A percentile compares a stretch with the other conserved stretches of the same genome.
Evolutionary conservation across 1,139 yeast genomes (phyloP).

Genomic region (Nakaseomyces glabratus): DNA sequence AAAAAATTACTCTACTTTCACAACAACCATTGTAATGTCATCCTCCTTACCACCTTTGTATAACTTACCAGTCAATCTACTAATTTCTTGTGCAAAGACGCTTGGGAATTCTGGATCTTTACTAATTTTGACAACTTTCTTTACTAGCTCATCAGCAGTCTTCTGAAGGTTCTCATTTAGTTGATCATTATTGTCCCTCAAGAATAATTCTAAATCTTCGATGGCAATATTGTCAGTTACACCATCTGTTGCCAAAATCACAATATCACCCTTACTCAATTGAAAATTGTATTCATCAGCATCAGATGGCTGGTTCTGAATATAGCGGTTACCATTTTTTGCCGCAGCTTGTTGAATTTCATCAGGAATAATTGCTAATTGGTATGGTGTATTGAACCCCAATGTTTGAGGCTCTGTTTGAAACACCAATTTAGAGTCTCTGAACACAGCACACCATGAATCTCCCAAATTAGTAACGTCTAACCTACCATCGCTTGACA

Average conservation of each 20-base stretch:
- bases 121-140: conserved; percentile 59
- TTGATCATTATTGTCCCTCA: conserved; percentile 37
- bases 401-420: conserved; percentile 78
- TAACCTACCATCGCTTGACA: conserved; percentile 47
- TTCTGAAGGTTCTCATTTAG: conserved; percentile 33
- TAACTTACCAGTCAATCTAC: conserved; percentile 56
- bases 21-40: conserved; percentile 76
- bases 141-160: conserved; percentile 52
- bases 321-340: conserved; percentile 48
- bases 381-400: conserved; percentile 86
- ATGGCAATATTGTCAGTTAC: conserved; percentile 77
- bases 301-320: conserved; percentile 43
- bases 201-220: conserved; percentile 58
- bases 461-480: conserved; percentile 82
- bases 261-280: conserved; percentile 58
- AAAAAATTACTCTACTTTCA: conserved; percentile 40
- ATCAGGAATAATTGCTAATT: conserved; percentile 74
- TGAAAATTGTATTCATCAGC: conserved; percentile 39
- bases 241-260: conserved; percentile 89
- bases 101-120: conserved; percentile 68
- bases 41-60: conserved; percentile 93
- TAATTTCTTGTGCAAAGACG: conserved; percentile 77
- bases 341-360: conserved; percentile 49
- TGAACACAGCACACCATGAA: conserved; percentile 85
- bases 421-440: conserved; percentile 51